Base-by-base conservation (phyloP, 805 yeast species). In the Scheffersomyces lignosus region DNA sequence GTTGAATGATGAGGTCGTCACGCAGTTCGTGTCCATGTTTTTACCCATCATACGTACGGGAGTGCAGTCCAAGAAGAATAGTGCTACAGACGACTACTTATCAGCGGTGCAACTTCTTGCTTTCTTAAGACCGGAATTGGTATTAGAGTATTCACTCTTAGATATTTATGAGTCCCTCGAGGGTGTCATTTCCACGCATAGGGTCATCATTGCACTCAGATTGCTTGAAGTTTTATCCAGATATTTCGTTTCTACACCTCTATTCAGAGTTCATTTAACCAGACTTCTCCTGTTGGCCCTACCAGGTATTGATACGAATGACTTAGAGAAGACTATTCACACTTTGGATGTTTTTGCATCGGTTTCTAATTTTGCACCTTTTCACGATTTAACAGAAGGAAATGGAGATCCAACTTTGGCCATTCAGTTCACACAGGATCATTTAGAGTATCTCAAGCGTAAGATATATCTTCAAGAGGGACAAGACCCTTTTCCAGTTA, bases 301-400 rank as follows among this genome's bases (percentile, higher is more conserved):
- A 5, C 86, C 89, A 0, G 96, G 93, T 20, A 80, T 93, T 18
- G 98, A 93, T 55, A 77, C 90, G 0, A 93, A 90, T 55, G 99
- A 93, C 58, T 71, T 88, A 33, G 71, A 70, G 10, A 78, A 90
- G 53, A 82, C 96, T 0, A 70, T 80, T 12, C 73, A 78, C 34
- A 75, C 95, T 0, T 62, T 90, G 27, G 76, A 81, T 40, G 73
- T 85, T 14, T 73, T 93, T 37, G 83, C 87, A 8, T 70, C 87
- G 0, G 75, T 83, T 16, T 81, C 88, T 0, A 69, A 83, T 5
- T 83, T 81, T 38, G 76, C 85, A 2, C 96, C 96, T 1, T 70
- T 89, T 43, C 65, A 68, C 18, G 87, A 84, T 49, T 51, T 86
- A 8, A 72, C 75, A 7, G 64, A 62, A 7, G 77, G 71, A 1